Conservation (phyloP, 169 alveolate species). For the Plasmodium adleri region DNA sequence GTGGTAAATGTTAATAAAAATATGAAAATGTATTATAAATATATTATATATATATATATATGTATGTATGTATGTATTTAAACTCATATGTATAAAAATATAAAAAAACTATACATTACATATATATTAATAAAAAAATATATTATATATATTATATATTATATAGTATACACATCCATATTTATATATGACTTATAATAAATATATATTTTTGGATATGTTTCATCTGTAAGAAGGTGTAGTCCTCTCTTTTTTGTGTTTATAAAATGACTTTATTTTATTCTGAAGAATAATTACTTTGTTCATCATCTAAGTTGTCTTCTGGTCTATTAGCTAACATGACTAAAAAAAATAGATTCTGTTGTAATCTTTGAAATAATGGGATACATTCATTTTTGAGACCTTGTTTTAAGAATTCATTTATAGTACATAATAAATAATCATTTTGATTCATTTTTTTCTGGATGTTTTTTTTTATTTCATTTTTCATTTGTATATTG, state of each 20-base stretch:
- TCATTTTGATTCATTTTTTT: slow-evolving; percentile 42
- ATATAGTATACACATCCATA: too few species aligned
- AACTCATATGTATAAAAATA: too few species aligned
- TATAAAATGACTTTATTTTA: background rate
- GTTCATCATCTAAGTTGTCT: slow-evolving; percentile 29
- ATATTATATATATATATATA: too few species aligned
- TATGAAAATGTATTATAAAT: too few species aligned
- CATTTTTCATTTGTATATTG: background rate
- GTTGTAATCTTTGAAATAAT: slow-evolving; percentile 50
- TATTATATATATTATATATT: too few species aligned
- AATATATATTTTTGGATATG: too few species aligned
- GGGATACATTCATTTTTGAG: slow-evolving; percentile 68
- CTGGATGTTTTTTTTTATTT: slow-evolving; percentile 34
- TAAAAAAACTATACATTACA: too few species aligned
- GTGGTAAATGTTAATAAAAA: too few species aligned
- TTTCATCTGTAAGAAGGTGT: background rate
- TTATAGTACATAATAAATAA: slow-evolving; percentile 29
- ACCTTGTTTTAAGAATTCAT: slow-evolving; percentile 41
- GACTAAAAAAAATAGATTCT: slow-evolving; percentile 62
- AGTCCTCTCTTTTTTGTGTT: background rate
- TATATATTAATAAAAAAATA: too few species aligned
- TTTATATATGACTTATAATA: background rate
- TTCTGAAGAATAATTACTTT: slow-evolving; percentile 15
- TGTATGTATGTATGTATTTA: too few species aligned
- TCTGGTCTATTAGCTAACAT: slow-evolving; percentile 52